Conservation (phyloP, 129 eudicot species). For the Flaveria trinervia region DNA sequence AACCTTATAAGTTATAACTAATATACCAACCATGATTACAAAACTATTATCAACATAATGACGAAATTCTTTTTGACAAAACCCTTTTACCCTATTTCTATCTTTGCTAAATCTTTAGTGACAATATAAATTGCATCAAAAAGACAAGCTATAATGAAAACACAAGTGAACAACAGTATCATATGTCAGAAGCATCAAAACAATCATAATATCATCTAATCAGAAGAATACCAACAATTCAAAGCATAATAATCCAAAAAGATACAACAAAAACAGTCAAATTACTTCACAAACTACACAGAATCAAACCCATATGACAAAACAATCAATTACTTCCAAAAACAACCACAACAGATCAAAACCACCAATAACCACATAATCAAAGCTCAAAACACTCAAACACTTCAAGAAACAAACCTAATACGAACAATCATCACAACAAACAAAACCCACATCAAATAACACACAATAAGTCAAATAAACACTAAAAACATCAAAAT, state of each 20-base stretch:
- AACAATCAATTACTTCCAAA: background rate
- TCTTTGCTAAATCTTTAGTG: no score
- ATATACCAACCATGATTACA: no score
- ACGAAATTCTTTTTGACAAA: no score
- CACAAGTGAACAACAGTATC: background rate
- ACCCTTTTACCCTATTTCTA: no score
- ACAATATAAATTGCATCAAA: no score
- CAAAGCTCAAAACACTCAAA: slow-evolving; percentile 1
- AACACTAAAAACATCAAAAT: background rate
- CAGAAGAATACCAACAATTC: background rate
- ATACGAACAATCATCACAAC: background rate
- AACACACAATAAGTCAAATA: background rate
- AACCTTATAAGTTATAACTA: no score
- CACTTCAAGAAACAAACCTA: slow-evolving; percentile 11
- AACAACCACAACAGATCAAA: background rate
- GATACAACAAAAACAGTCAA: background rate
- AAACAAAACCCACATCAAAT: background rate
- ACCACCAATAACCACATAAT: background rate
- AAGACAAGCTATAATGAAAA: background rate
- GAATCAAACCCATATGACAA: no score
- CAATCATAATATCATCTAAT: background rate
- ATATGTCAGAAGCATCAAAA: background rate
- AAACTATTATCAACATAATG: no score
- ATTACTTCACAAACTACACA: no score
- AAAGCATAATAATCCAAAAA: slow-evolving; percentile 7